Percentiles rank a stretch among this genome's conserved stretches.
Conservation (phyloP, 225 moss, liverwort and hornwort genomes). For the Physcomitrium patens region DNA sequence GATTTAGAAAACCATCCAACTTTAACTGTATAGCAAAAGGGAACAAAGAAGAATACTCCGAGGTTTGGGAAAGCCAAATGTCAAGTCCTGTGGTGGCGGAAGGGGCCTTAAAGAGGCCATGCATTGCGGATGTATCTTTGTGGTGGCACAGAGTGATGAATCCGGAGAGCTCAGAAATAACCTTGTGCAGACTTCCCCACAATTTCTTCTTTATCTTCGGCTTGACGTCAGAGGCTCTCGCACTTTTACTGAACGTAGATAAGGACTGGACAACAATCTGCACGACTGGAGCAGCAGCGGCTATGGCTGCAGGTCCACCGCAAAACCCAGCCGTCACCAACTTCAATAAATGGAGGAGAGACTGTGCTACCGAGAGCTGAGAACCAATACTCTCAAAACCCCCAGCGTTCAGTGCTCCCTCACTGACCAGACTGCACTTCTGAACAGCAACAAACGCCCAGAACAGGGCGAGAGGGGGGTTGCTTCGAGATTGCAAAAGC, state of each 20-base stretch:
- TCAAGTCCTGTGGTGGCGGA: slow-evolving; percentile 40
- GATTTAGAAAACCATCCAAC: slow-evolving; percentile 30
- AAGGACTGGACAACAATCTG: slow-evolving; percentile 32
- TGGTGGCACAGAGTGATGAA: slow-evolving; percentile 55
- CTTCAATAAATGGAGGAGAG: slow-evolving; percentile 50
- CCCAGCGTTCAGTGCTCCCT: background rate
- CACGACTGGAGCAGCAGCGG: slow-evolving; percentile 48
- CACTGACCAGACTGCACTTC: background rate
- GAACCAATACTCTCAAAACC: background rate
- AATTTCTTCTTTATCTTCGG: slow-evolving; percentile 33
- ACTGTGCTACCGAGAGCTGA: slow-evolving; percentile 29
- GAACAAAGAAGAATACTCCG: slow-evolving; percentile 40
- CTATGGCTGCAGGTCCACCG: slow-evolving; percentile 46
- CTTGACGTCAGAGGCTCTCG: slow-evolving; percentile 8
- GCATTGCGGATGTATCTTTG: slow-evolving; percentile 29
- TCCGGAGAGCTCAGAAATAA: slow-evolving; percentile 47
- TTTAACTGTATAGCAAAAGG: slow-evolving; percentile 41
- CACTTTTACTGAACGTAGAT: background rate
- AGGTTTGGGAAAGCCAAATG: slow-evolving; percentile 40
- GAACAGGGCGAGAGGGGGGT: slow-evolving; percentile 52
- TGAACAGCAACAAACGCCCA: slow-evolving; percentile 51
- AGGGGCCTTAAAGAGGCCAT: slow-evolving; percentile 46
- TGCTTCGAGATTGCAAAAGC: slow-evolving; percentile 51
- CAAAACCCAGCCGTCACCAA: slow-evolving; percentile 42
- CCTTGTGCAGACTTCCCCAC: slow-evolving; percentile 34